Conservation (phyloP, 2,329 filamentous ascomycete genomes). For the Sodiomyces alkalinus region DNA sequence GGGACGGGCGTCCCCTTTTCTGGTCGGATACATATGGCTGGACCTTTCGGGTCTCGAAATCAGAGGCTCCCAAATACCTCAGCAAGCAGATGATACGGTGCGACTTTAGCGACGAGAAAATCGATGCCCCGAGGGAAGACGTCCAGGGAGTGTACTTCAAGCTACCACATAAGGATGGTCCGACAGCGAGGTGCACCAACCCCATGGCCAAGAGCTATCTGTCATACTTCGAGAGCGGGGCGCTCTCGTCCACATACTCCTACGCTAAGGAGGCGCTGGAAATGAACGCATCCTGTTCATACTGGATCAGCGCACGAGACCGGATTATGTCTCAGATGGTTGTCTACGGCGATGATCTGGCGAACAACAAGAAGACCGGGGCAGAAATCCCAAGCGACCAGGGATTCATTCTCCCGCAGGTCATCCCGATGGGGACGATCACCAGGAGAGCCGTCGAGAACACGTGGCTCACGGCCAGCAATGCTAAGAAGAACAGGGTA, state of each 20-base stretch:
- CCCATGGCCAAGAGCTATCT: conserved; percentile 88
- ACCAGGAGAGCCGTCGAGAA: conserved; percentile 91
- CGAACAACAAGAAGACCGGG: conserved; percentile 9
- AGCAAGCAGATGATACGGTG: conserved; percentile 59
- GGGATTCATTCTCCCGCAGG: conserved; percentile 88
- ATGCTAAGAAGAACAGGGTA: conserved; percentile 90
- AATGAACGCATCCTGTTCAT: conserved; percentile 98
- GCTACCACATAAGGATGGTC: conserved; percentile 90
- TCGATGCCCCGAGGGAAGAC: conserved; percentile 51
- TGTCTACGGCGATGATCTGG: conserved; percentile 59
- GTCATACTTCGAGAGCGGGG: conserved; percentile 79
- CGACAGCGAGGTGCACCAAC: conserved; percentile 65
- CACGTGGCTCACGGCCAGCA: conserved; percentile 95
- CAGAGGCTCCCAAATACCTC: conserved; percentile 48
- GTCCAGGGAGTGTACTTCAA: conserved; percentile 63
- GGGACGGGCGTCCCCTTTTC: conserved; percentile 77
- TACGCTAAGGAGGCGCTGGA: conserved; percentile 92
- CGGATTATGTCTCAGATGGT: conserved; percentile 93
- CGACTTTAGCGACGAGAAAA: conserved; percentile 62
- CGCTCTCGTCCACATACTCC: conserved; percentile 68
- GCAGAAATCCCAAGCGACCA: conserved; percentile 11
- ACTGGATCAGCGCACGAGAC: conserved; percentile 94
- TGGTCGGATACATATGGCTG: conserved; percentile 93
- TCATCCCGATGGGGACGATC: conserved; percentile 97
- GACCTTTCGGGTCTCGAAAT: conserved; percentile 65